Evolutionary conservation across 805 yeast species (phyloP).

Genomic region (Candida insectalens): DNA sequence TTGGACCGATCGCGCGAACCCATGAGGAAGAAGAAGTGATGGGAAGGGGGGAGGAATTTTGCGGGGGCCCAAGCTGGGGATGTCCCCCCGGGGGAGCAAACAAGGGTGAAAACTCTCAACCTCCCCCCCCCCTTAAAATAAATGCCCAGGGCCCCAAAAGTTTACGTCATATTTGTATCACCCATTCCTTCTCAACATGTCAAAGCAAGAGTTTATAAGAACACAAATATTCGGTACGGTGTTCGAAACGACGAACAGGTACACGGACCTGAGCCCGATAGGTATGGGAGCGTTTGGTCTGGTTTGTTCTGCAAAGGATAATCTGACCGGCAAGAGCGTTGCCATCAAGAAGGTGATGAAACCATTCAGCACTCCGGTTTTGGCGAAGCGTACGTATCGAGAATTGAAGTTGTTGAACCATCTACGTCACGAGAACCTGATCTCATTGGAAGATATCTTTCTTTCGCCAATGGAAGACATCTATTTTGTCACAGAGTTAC

Average conservation of each 20-base stretch:
- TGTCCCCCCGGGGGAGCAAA: no score
- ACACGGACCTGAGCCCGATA: constrained; percentile 89
- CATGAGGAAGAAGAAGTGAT: no score
- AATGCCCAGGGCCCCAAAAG: no score
- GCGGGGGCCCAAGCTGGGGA: no score
- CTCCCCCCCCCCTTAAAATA: no score
- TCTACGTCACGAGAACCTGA: constrained; percentile 87
- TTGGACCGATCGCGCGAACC: no score
- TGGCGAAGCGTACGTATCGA: constrained; percentile 94
- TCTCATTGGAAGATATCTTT: constrained; percentile 87
- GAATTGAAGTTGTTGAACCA: constrained; percentile 91
- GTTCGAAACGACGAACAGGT: constrained; percentile 84
- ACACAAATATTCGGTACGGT: constrained; percentile 94
- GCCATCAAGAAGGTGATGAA: constrained; percentile 98
- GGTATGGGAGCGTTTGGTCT: constrained; percentile 99
- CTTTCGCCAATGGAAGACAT: constrained; percentile 93
- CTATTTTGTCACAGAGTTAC: constrained; percentile 90
- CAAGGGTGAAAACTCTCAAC: no score
- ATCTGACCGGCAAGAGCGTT: constrained; percentile 81
- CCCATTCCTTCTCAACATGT: constrained; percentile 18
- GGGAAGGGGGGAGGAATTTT: no score
- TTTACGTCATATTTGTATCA: no score
- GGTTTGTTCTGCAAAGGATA: constrained; percentile 93
- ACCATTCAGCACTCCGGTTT: constrained; percentile 89
- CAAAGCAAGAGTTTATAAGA: constrained; percentile 39